Conservation (phyloP, 164 flowering plant genomes). For the Liriodendron chinense region DNA sequence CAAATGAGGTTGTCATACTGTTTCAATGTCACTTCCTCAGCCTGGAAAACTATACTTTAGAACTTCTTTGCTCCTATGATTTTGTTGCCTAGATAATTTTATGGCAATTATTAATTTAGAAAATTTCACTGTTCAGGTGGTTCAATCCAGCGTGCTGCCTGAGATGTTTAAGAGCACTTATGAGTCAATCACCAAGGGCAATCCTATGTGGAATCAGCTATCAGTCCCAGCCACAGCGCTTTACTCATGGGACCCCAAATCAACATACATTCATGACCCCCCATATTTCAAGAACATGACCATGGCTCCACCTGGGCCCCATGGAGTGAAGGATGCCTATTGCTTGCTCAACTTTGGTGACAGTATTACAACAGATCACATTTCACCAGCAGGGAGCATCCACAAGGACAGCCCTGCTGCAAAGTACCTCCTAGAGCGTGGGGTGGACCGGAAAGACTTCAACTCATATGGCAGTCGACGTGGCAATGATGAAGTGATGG, state of each 20-base stretch:
- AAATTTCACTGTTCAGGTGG: constrained; percentile 27
- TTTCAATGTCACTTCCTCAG: neutral
- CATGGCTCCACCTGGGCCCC: constrained; percentile 69
- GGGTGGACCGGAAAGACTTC: constrained; percentile 59
- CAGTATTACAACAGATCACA: constrained; percentile 78
- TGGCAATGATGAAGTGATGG: constrained; percentile 79
- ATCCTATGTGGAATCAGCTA: constrained; percentile 46
- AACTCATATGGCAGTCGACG: constrained; percentile 79
- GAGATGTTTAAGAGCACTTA: constrained; percentile 50
- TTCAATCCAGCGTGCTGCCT: constrained; percentile 50
- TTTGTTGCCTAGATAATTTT: neutral
- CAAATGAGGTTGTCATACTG: neutral
- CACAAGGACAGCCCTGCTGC: constrained; percentile 84
- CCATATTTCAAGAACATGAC: constrained; percentile 57
- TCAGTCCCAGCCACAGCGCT: constrained; percentile 35
- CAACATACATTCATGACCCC: constrained; percentile 51
- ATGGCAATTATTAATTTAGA: neutral
- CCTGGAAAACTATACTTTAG: neutral
- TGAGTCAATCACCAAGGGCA: constrained; percentile 45
- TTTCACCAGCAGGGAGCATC: constrained; percentile 77
- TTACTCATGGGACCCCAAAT: constrained; percentile 42
- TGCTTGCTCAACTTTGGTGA: constrained; percentile 76
- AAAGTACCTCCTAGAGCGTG: constrained; percentile 57
- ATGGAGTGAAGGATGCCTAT: constrained; percentile 69
- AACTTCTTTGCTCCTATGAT: neutral